Base-by-base conservation (phyloP, 2,329 filamentous ascomycete genomes). In the Fusarium pseudocircinatum region DNA sequence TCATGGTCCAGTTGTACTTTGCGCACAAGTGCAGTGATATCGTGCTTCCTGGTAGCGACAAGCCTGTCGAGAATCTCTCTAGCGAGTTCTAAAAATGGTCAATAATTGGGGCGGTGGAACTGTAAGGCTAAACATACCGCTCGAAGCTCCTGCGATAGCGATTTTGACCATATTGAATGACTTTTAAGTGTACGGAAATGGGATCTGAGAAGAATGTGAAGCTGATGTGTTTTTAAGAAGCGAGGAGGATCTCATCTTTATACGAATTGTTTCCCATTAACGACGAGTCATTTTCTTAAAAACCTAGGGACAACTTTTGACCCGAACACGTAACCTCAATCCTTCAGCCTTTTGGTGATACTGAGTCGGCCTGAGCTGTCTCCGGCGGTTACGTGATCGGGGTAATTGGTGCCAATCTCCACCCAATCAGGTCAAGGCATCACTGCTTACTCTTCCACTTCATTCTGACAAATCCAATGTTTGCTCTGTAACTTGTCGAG, bases 371-470 rank as follows among this genome's bases (percentile, higher is more conserved):
- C n/a, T 37, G 16, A 62, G 11, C 26, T 16, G 6, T 3, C 12
- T 24, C 40, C n/a, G 15, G 13, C 40, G 65, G 65, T 68, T 68
- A 68, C 65, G 65, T 68, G 65, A 68, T 40, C 63, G 47, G 54
- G 7, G 13, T 5, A 49, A 43, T 22, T 6, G 5, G 37, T 10
- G 8, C 16, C 28, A 28, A 13, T 15, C 28, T 24, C 40, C 34
- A 39, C 8, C 56, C 28, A 12, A 30, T 47, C 18, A 32, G 7
- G 13, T 30, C 7, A 8, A 36, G 0, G 20, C 10, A 49, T 58
- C 2, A 9, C 11, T 9, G 30, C 40, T 58, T 32, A 36, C n/a
- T 28, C 16, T 43, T 2, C 30, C 9, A 0, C 36, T 6, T 10
- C 9, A 3, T 2, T 28, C 47, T 68, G n/a, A 68, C 65, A 68